Evolutionary conservation across 768 basidiomycete species (phyloP).

Genomic region (Stropharia rugosoannulata): DNA sequence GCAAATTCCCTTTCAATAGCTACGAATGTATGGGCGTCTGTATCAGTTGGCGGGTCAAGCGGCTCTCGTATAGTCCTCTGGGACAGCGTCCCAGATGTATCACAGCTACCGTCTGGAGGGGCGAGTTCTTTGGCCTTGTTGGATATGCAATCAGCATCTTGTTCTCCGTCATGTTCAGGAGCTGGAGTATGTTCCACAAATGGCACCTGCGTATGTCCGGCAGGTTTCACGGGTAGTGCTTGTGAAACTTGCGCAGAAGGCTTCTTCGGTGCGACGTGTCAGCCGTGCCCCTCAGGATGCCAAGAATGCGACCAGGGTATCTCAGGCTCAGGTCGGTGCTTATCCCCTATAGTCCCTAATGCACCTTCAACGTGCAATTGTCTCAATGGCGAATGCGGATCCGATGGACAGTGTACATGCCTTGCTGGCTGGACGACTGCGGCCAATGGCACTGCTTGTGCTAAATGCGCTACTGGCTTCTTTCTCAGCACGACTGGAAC

Average conservation of each 20-base stretch:
- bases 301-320: constrained; percentile 76
- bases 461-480: constrained; percentile 73
- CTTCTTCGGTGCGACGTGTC: constrained; percentile 74
- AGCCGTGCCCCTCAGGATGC: constrained; percentile 70
- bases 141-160: constrained; percentile 70
- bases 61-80: constrained; percentile 68
- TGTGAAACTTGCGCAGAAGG: constrained; percentile 78
- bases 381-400: constrained; percentile 72
- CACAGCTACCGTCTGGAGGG: constrained; percentile 57
- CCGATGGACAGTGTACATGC: constrained; percentile 72
- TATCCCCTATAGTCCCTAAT: constrained; percentile 46
- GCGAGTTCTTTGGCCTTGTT: constrained; percentile 57
- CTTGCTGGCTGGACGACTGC: constrained; percentile 74
- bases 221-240: constrained; percentile 74
- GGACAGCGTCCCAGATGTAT: constrained; percentile 75
- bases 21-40: constrained; percentile 64
- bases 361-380: constrained; percentile 76
- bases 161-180: constrained; percentile 74
- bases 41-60: constrained; percentile 42
- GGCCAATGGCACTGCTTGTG: constrained; percentile 73
- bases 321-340: constrained; percentile 73
- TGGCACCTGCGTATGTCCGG: constrained; percentile 69
- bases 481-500: constrained; percentile 69
- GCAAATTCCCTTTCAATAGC: constrained; percentile 69
- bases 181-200: constrained; percentile 69